A percentile compares a stretch with the other conserved stretches of the same genome.
phyloP scores from a whole-genome alignment of 2,329 filamentous ascomycete genomes.

The Tothia fuscella region DNA sequence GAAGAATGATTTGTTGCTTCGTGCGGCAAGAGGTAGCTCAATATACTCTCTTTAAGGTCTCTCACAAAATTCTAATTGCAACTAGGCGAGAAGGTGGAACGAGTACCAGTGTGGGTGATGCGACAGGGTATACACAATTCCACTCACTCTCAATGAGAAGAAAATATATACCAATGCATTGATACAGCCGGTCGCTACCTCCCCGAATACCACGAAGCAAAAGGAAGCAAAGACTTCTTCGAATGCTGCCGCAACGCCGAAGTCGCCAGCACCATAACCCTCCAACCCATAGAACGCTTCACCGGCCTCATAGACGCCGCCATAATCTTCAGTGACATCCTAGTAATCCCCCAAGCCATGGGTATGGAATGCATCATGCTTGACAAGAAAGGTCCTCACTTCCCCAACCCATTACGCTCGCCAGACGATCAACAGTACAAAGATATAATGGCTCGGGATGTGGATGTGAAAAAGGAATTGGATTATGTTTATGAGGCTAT shows the following conservation, averaged over 20 bases:
- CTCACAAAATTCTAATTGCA: slow-evolving; percentile 7
- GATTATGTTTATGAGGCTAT: slow-evolving; percentile 96
- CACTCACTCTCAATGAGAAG: neutral
- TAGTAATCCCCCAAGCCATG: slow-evolving; percentile 95
- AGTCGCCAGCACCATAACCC: slow-evolving; percentile 81
- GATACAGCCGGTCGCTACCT: slow-evolving; percentile 80
- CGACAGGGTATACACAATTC: slow-evolving; percentile 61
- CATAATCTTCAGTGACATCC: slow-evolving; percentile 98
- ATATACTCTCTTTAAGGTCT: neutral
- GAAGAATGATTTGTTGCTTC: slow-evolving; percentile 84
- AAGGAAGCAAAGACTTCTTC: slow-evolving; percentile 87
- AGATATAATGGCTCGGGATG: slow-evolving; percentile 60
- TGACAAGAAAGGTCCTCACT: slow-evolving; percentile 91
- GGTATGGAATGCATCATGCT: slow-evolving; percentile 99
- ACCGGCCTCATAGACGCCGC: slow-evolving; percentile 85
- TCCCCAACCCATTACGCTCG: slow-evolving; percentile 68
- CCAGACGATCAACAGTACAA: slow-evolving; percentile 77
- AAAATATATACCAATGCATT: slow-evolving; percentile 10
- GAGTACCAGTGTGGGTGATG: slow-evolving; percentile 98
- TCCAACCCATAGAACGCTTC: slow-evolving; percentile 90
- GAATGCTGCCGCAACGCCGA: slow-evolving; percentile 91
- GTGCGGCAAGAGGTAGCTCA: slow-evolving; percentile 68
- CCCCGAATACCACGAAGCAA: slow-evolving; percentile 93
- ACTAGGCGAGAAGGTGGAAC: slow-evolving; percentile 76
- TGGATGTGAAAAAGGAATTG: slow-evolving; percentile 75